Percentiles rank a stretch among this genome's conserved stretches.
Conservation (phyloP, 2,329 filamentous ascomycete species). For the Diplodia corticola region DNA sequence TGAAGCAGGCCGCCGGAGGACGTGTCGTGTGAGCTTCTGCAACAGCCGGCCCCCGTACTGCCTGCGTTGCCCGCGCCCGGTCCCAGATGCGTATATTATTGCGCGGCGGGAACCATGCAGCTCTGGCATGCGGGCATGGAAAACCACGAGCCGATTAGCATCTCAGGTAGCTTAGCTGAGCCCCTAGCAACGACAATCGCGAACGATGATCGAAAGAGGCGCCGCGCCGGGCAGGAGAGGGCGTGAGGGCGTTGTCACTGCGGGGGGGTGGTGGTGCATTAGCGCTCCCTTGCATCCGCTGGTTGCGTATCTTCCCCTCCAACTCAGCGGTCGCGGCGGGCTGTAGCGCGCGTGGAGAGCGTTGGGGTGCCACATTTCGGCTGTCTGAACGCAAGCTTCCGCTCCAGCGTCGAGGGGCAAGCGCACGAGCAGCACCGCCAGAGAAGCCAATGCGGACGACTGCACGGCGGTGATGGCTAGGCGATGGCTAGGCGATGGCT, state of each 20-base stretch:
- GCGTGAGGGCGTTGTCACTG: too few species aligned
- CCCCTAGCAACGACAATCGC: not conserved
- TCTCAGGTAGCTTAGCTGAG: not conserved
- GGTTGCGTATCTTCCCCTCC: not conserved
- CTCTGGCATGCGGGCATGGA: not conserved
- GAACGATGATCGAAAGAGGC: not conserved
- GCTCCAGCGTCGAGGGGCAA: too few species aligned
- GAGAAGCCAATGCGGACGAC: not conserved
- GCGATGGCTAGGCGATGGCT: not conserved
- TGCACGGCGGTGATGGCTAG: not conserved
- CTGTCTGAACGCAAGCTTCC: not conserved
- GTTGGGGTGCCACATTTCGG: not conserved
- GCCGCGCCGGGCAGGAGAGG: too few species aligned
- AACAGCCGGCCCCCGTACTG: not conserved
- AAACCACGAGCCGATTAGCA: not conserved
- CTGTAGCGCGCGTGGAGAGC: not conserved
- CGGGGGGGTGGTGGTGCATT: constrained; percentile 8
- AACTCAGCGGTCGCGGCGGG: not conserved
- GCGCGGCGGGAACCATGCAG: not conserved
- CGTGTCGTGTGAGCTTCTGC: constrained; percentile 12
- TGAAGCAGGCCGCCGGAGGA: not conserved
- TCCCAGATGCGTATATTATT: not conserved
- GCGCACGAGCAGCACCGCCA: not conserved
- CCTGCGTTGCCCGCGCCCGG: not conserved
- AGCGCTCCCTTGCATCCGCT: constrained; percentile 19